Conservation (phyloP, 2,329 filamentous ascomycete species). For the Monosporascus sp. region DNA sequence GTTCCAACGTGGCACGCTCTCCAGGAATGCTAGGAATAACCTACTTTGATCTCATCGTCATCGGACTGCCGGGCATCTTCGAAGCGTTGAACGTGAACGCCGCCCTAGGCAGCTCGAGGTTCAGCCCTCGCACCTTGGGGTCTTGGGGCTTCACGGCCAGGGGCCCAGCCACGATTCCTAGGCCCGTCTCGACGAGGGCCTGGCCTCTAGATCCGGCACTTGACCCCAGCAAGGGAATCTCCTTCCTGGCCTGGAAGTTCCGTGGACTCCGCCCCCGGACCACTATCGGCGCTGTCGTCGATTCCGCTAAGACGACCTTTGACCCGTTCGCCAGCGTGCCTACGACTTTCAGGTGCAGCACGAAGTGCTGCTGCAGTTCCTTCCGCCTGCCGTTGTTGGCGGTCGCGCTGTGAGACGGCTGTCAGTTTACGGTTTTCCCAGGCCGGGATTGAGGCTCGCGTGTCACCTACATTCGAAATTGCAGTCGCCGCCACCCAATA, state of each 20-base stretch:
- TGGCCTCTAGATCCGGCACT: constrained; percentile 76
- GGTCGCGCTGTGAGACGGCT: constrained; percentile 58
- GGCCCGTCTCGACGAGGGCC: constrained; percentile 58
- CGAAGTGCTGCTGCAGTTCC: constrained; percentile 94
- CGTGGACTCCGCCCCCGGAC: constrained; percentile 88
- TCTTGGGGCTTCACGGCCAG: constrained; percentile 51
- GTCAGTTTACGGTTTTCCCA: neutral
- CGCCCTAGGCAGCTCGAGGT: constrained; percentile 51
- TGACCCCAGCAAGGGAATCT: constrained; percentile 77
- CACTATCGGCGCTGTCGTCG: constrained; percentile 84
- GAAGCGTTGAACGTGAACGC: constrained; percentile 55
- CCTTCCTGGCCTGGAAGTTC: constrained; percentile 92
- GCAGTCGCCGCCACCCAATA: constrained; percentile 87
- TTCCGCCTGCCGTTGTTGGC: constrained; percentile 94
- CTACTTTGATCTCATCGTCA: constrained; percentile 56
- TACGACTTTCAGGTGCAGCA: constrained; percentile 79
- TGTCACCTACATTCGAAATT: constrained; percentile 70
- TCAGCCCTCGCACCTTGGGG: constrained; percentile 44
- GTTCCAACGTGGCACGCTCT: neutral
- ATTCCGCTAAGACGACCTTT: constrained; percentile 76
- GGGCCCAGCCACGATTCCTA: constrained; percentile 56
- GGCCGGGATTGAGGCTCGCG: neutral
- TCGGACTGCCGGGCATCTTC: constrained; percentile 48
- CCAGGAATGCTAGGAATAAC: constrained; percentile 22
- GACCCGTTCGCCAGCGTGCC: constrained; percentile 79